Evolutionary conservation across 257 asterid genomes (phyloP).

Genomic region (Penstemon eatonii): DNA sequence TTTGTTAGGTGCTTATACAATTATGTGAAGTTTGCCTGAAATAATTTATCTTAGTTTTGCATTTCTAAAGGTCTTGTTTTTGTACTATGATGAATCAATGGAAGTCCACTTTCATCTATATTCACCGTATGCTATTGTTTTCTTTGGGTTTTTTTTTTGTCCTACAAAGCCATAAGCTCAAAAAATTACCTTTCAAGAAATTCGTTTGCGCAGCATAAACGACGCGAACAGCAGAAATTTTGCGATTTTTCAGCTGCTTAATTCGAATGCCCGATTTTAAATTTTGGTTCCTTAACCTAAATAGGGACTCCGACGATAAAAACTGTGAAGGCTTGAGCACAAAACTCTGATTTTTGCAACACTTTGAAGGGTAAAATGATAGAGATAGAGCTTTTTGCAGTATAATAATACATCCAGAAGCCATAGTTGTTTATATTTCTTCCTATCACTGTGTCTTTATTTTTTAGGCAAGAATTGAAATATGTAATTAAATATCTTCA

Average conservation of each 20-base stretch:
- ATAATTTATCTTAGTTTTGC: too few species aligned
- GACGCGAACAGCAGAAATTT: conserved; percentile 27
- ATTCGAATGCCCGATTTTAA: conserved; percentile 27
- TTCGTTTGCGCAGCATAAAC: conserved; percentile 57
- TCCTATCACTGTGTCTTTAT: too few species aligned
- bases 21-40: too few species aligned
- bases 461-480: too few species aligned
- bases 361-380: conserved; percentile 16
- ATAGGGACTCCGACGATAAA: conserved; percentile 34
- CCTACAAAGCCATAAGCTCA: too few species aligned
- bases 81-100: too few species aligned
- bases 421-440: conserved; percentile 26
- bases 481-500: too few species aligned
- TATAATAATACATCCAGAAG: conserved; percentile 19
- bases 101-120: too few species aligned
- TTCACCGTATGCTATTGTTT: too few species aligned
- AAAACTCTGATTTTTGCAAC: conserved; percentile 15
- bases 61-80: too few species aligned
- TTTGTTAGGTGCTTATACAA: too few species aligned
- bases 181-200: conserved; percentile 64
- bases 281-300: conserved; percentile 41
- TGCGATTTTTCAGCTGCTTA: conserved; percentile 20
- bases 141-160: too few species aligned
- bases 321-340: conserved; percentile 33
- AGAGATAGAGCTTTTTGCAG: conserved; percentile 23